Evolutionary conservation across 768 basidiomycete species (phyloP).

Genomic region (Amanita brunnescens): DNA sequence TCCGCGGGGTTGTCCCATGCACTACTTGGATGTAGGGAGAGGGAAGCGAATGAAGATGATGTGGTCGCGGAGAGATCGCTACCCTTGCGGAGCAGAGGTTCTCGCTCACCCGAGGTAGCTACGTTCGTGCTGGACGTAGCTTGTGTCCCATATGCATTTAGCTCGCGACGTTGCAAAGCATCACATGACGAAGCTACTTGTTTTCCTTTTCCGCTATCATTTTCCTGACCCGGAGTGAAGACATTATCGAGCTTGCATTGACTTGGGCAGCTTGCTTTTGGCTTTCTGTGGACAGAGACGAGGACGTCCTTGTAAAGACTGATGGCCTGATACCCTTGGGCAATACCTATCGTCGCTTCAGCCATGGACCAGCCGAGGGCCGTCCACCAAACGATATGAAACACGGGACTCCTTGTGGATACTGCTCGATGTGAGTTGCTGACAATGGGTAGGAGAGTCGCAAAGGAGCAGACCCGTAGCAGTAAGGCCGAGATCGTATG

Average conservation of each 20-base stretch:
- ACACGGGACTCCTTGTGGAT: conserved; percentile 45
- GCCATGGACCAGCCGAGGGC: conserved; percentile 69
- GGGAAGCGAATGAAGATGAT: conserved; percentile 4
- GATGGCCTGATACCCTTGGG: conserved; percentile 65
- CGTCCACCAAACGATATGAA: conserved; percentile 68
- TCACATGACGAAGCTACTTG: not conserved
- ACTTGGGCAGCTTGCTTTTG: not conserved
- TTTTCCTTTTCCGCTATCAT: conserved; percentile 2
- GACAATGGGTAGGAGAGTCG: conserved; percentile 30
- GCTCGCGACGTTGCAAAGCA: not conserved
- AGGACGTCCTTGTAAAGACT: conserved; percentile 62
- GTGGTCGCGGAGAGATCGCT: conserved; percentile 2
- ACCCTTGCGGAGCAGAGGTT: conserved; percentile 1
- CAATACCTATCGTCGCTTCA: conserved; percentile 55
- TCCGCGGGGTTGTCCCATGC: conserved; percentile 2
- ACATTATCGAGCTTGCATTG: not conserved
- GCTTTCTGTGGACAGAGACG: conserved; percentile 20
- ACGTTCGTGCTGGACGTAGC: not conserved
- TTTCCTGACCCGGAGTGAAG: not conserved
- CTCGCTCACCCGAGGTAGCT: not conserved
- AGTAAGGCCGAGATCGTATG: conserved; percentile 44
- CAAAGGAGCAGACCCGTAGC: conserved; percentile 46
- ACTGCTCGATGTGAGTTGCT: conserved; percentile 35
- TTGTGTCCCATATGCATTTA: not conserved
- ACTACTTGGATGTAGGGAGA: conserved; percentile 1